Evolutionary conservation across 352 stramenopile species (phyloP).

Genomic region (Phytophthora cactorum): DNA sequence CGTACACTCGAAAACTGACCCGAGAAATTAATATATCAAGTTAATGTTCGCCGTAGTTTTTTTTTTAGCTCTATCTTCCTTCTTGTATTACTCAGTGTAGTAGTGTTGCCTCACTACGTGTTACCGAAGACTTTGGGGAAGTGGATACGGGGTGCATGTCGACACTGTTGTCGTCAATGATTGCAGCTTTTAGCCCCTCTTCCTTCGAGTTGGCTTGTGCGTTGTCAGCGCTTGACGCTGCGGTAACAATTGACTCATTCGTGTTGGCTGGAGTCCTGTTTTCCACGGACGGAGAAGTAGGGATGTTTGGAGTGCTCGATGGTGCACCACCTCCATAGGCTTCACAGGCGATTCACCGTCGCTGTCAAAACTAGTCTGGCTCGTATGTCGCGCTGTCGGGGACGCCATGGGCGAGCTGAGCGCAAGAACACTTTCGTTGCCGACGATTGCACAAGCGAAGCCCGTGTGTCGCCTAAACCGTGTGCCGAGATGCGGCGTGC

Average conservation of each 20-base stretch:
- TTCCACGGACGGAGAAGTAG: neutral
- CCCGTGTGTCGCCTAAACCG: slow-evolving; percentile 12
- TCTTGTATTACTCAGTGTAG: neutral
- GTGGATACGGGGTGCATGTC: neutral
- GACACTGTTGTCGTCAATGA: neutral
- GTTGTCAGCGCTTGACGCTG: neutral
- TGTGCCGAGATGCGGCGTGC: slow-evolving; percentile 66
- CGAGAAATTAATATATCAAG: slow-evolving; percentile 36
- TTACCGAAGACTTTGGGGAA: neutral
- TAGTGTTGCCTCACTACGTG: neutral
- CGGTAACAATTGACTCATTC: neutral
- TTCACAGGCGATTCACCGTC: slow-evolving; percentile 20
- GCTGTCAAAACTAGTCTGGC: slow-evolving; percentile 14
- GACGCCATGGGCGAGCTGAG: slow-evolving; percentile 52
- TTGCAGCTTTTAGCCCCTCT: neutral
- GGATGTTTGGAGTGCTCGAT: neutral
- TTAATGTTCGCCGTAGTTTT: slow-evolving; percentile 20
- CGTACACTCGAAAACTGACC: slow-evolving; percentile 31
- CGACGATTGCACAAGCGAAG: slow-evolving; percentile 14
- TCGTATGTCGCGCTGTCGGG: slow-evolving; percentile 19
- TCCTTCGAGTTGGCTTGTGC: neutral
- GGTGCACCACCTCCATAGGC: neutral
- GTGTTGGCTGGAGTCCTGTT: neutral
- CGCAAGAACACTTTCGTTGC: slow-evolving; percentile 65
- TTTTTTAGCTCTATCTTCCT: neutral